Evolutionary conservation across 352 stramenopile genomes (phyloP).

Genomic region (Peronosclerospora sorghi): DNA sequence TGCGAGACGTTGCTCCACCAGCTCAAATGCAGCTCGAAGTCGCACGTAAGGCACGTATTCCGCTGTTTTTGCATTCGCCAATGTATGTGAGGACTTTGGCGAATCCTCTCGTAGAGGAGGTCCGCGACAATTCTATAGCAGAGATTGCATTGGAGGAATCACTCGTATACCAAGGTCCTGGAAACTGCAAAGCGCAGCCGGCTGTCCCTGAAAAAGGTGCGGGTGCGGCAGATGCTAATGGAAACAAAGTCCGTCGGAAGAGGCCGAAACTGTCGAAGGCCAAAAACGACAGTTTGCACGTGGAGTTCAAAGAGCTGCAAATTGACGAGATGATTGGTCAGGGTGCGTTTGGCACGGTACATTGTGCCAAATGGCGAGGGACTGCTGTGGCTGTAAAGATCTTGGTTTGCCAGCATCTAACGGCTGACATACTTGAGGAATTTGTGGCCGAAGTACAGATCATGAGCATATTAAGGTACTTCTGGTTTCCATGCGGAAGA

Average conservation of each 20-base stretch:
- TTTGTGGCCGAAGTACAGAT: conserved; percentile 85
- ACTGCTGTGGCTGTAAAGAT: conserved; percentile 81
- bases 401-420: conserved; percentile 73
- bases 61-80: conserved; percentile 75
- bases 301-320: conserved; percentile 70
- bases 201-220: conserved; percentile 6
- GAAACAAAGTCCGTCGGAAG: conserved; percentile 11
- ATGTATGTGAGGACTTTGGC: conserved; percentile 78
- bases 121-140: conserved; percentile 16
- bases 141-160: conserved; percentile 12
- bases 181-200: conserved; percentile 7
- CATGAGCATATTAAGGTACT: conserved; percentile 80
- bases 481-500: background rate
- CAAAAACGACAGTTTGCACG: conserved; percentile 69
- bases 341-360: conserved; percentile 75
- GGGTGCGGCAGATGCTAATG: conserved; percentile 3
- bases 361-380: conserved; percentile 58
- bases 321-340: conserved; percentile 79
- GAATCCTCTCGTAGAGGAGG: conserved; percentile 39
- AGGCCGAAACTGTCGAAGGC: conserved; percentile 29
- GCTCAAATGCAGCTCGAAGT: conserved; percentile 84
- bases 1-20: conserved; percentile 53
- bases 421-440: conserved; percentile 74
- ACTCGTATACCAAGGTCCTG: conserved; percentile 2
- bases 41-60: conserved; percentile 68